Base-by-base conservation (phyloP, 192 early-diverging fungal genomes). In the Coemansia sp. region DNA sequence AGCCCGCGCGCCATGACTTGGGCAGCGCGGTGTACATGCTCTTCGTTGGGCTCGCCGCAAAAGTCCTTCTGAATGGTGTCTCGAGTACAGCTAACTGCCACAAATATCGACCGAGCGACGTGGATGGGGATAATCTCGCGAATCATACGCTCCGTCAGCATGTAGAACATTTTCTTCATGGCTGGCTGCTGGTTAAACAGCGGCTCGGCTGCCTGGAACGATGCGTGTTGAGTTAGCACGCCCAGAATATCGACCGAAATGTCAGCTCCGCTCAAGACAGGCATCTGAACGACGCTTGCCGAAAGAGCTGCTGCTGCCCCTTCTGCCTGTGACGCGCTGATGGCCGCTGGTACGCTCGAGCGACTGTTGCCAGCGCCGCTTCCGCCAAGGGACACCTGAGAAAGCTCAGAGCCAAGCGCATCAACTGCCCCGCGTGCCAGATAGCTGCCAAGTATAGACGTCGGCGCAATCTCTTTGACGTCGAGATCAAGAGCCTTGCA, bases 21-120 rank as follows among this genome's bases (percentile, higher is more conserved):
- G 8, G 95, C 95, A 1, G 97, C 89, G 43, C 93, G 90, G 46
- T 93, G 84, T 88, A 99, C 89, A 63, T 92, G 89, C 42, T 91
- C 90, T 68, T 98, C 97, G 67, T 95, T 92, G 5, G 91, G 86
- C 70, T 99, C 97, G 64, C 91, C 84, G 0, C 91, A 91, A 83
- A 98, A 98, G 67, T 99, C 97, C 75, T 99, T 99, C 40, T 90
- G 70, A 21, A 98, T 84, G 29, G 97, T 82, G 65, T 99, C 97
- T 4, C 92, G 84, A 6, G 93, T 97, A 38, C 93, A 92, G 53
- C 94, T 91, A 2, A 89, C 84, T 3, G 95, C 95, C 70, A 99
- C 97, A 0, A 90, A 88, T 0, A 98, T 93, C 12, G 94, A 91
- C 56, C 95, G 82, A 39, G 94, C 94, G 4, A 99, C 93, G 9